Conservation (phyloP, 1,284 basidiomycete genomes). For the Ustilago esculenta region DNA sequence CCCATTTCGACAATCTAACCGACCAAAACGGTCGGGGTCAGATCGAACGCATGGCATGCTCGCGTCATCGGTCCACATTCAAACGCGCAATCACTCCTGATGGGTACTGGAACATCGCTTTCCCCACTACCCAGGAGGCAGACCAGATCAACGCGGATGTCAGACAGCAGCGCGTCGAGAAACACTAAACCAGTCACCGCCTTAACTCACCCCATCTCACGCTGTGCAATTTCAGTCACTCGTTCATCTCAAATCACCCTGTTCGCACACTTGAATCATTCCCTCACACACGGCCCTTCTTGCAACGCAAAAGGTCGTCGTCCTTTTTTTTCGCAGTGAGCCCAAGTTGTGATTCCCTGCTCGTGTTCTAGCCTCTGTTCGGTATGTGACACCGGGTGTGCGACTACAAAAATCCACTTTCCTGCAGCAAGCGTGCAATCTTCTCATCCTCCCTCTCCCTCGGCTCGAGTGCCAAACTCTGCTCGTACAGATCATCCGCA, state of each 20-base stretch:
- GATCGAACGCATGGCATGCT: conserved; percentile 19
- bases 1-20: conserved; percentile 14
- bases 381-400: too few species aligned
- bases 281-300: too few species aligned
- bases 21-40: background rate
- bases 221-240: too few species aligned
- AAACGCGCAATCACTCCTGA: conserved; percentile 21
- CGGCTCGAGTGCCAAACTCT: conserved; percentile 86
- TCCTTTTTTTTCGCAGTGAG: too few species aligned
- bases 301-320: too few species aligned
- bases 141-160: conserved; percentile 19
- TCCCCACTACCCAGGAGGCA: conserved; percentile 35
- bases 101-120: conserved; percentile 44
- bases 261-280: too few species aligned
- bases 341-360: too few species aligned
- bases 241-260: too few species aligned
- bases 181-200: too few species aligned
- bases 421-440: conserved; percentile 85
- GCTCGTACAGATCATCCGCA: conserved; percentile 73
- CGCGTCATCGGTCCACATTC: conserved; percentile 27
- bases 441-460: conserved; percentile 84
- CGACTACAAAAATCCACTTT: conserved; percentile 80
- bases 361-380: too few species aligned
- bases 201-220: too few species aligned
- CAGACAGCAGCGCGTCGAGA: background rate